These are phyloP conservation scores for Exidia glandulosa DNA, from an alignment of 768 basidiomycete species.

Conservation along the genomic window DNA sequence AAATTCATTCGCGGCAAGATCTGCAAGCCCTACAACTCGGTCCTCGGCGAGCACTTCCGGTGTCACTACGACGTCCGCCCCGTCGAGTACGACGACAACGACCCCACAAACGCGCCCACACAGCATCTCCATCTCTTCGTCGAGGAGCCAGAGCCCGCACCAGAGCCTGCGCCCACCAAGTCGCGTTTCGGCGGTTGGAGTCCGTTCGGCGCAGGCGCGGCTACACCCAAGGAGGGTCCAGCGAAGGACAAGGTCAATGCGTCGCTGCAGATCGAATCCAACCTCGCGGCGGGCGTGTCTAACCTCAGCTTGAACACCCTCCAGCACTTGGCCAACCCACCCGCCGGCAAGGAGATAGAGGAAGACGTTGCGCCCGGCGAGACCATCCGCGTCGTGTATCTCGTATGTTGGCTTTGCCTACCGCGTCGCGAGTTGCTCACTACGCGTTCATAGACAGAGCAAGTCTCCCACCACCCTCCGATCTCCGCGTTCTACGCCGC, in stretches of 20 bases:
- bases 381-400: conserved; percentile 54
- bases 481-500: conserved; percentile 73
- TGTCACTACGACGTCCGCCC: conserved; percentile 77
- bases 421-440: not conserved
- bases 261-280: conserved; percentile 22
- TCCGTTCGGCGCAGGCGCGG: not conserved
- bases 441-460: conserved; percentile 49
- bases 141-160: conserved; percentile 10
- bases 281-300: conserved; percentile 45
- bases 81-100: conserved; percentile 34
- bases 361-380: conserved; percentile 26
- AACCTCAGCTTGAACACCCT: conserved; percentile 32
- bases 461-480: conserved; percentile 95
- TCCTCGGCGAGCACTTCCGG: conserved; percentile 82
- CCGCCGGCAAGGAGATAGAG: conserved; percentile 19
- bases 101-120: conserved; percentile 35
- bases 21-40: conserved; percentile 87
- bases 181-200: not conserved
- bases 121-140: conserved; percentile 24
- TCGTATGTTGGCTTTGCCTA: conserved; percentile 25
- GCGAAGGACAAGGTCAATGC: not conserved
- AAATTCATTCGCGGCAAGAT: conserved; percentile 87
- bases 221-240: not conserved
- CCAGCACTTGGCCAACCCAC: conserved; percentile 19
- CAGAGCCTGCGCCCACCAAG: conserved; percentile 8